Evolutionary conservation across 176 grass and related monocot species (phyloP).

Genomic region (Cymbopogon citratus): DNA sequence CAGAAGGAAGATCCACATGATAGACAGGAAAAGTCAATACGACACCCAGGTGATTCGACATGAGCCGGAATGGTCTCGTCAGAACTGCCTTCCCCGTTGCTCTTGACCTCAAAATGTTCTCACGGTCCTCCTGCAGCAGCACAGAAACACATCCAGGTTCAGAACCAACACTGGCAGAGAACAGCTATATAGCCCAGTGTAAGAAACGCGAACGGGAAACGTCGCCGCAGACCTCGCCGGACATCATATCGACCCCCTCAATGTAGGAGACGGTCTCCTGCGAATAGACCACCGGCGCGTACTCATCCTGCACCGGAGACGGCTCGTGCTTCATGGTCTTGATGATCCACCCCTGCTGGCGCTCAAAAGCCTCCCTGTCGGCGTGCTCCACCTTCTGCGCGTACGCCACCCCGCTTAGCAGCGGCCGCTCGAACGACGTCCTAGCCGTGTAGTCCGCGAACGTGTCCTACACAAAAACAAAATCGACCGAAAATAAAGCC

Average conservation of each 20-base stretch:
- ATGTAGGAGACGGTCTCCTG: slow-evolving; percentile 97
- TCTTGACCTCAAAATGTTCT: slow-evolving; percentile 87
- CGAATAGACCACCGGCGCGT: slow-evolving; percentile 86
- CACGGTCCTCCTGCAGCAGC: slow-evolving; percentile 68
- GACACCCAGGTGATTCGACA: slow-evolving; percentile 92
- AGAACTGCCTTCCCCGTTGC: slow-evolving; percentile 79
- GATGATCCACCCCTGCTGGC: slow-evolving; percentile 84
- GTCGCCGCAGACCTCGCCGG: slow-evolving; percentile 43
- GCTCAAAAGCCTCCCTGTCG: slow-evolving; percentile 68
- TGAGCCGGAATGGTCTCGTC: slow-evolving; percentile 74
- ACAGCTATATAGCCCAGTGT: neutral
- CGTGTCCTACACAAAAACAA: slow-evolving; percentile 51
- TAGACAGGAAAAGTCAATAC: slow-evolving; percentile 96
- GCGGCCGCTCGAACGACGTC: slow-evolving; percentile 86
- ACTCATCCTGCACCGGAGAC: slow-evolving; percentile 82
- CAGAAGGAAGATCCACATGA: slow-evolving; percentile 38
- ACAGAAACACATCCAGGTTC: neutral
- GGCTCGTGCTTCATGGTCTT: slow-evolving; percentile 91
- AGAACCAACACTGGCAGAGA: neutral
- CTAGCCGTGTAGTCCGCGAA: slow-evolving; percentile 80
- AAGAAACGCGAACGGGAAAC: neutral
- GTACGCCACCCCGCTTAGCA: slow-evolving; percentile 88
- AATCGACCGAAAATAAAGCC: neutral
- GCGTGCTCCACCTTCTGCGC: slow-evolving; percentile 75
- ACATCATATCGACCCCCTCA: slow-evolving; percentile 95